Conservation (phyloP, 2,329 filamentous ascomycete species). For the Epichloe coenophiala region DNA sequence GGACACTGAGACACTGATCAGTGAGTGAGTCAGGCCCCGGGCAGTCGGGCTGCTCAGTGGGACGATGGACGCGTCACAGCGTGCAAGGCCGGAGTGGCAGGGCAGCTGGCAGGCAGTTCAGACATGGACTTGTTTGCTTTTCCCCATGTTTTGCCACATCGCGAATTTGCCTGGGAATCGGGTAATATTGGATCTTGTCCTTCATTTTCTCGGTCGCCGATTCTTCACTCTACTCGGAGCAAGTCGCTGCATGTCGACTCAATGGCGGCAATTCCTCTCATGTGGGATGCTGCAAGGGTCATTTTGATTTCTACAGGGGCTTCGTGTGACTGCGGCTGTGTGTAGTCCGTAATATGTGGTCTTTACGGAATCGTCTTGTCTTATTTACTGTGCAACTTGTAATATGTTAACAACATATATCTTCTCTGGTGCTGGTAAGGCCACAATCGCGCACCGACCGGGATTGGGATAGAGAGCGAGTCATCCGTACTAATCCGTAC, state of each 20-base stretch:
- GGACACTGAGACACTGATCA: too few species aligned
- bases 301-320: background rate
- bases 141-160: conserved; percentile 4
- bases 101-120: background rate
- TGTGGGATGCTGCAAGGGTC: background rate
- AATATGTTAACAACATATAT: too few species aligned
- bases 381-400: background rate
- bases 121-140: conserved; percentile 4
- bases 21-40: too few species aligned
- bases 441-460: too few species aligned
- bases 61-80: too few species aligned
- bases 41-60: too few species aligned
- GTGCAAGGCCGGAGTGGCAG: too few species aligned
- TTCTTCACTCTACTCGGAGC: background rate
- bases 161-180: background rate
- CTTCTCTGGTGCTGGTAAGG: too few species aligned
- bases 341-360: background rate
- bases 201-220: background rate
- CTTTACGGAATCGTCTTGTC: background rate
- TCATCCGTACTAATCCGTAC: too few species aligned
- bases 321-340: background rate
- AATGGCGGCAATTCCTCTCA: background rate
- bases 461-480: too few species aligned
- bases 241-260: background rate
- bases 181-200: background rate